Percentiles rank a stretch among this genome's conserved stretches.
These are phyloP conservation scores for Syncephalastrum racemosum DNA, from an alignment of 371 early-diverging fungal species.

Conservation along the genomic window DNA sequence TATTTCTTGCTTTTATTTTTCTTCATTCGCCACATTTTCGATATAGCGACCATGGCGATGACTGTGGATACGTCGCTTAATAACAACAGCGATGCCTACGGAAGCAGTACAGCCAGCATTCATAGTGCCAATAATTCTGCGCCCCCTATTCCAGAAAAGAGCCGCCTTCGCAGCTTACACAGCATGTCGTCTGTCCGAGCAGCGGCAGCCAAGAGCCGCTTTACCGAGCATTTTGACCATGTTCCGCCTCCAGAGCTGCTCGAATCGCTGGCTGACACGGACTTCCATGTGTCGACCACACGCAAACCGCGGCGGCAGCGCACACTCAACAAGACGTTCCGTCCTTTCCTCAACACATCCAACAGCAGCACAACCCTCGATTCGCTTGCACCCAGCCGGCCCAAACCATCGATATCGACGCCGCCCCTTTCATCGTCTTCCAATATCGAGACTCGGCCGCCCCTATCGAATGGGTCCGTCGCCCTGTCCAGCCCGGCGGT, in stretches of 20 bases:
- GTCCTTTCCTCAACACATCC: constrained; percentile 10
- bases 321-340: not conserved
- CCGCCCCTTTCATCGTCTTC: constrained; percentile 3
- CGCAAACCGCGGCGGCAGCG: constrained; percentile 7
- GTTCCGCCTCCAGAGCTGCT: constrained; percentile 20
- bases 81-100: no score
- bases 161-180: constrained; percentile 26
- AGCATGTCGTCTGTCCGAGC: constrained; percentile 1
- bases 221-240: constrained; percentile 36
- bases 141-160: constrained; percentile 31
- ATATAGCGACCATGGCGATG: constrained; percentile 1
- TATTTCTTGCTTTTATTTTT: constrained; percentile 6
- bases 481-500: no score
- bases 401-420: constrained; percentile 8
- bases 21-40: not conserved
- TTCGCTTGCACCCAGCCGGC: constrained; percentile 1
- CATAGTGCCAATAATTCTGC: not conserved
- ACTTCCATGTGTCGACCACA: constrained; percentile 8
- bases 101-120: no score
- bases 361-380: constrained; percentile 11
- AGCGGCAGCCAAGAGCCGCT: constrained; percentile 24
- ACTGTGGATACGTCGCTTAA: not conserved
- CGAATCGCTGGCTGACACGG: constrained; percentile 11
- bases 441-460: constrained; percentile 7
- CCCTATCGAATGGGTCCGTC: constrained; percentile 1